Conservation (phyloP, 306 rosid species). For the Begonia fuchsioides region DNA sequence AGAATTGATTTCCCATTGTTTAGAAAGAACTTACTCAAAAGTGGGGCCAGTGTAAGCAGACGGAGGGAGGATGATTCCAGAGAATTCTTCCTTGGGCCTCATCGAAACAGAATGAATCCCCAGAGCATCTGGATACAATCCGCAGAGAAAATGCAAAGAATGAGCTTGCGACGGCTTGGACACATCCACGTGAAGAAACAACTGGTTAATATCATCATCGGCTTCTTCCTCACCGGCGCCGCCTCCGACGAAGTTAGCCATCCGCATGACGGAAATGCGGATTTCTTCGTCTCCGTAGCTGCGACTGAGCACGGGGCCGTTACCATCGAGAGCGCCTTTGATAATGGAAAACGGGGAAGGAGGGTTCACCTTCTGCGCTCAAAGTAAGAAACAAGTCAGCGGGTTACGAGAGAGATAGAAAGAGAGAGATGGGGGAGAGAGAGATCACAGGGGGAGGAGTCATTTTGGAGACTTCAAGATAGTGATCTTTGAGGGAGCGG, state of each 20-base stretch:
- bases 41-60: constrained; percentile 48
- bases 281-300: constrained; percentile 55
- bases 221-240: constrained; percentile 28
- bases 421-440: constrained; percentile 8
- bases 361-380: constrained; percentile 54
- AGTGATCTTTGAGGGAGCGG: constrained; percentile 89
- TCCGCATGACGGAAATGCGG: constrained; percentile 48
- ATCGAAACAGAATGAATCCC: constrained; percentile 86
- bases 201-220: constrained; percentile 38
- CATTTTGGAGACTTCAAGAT: constrained; percentile 67
- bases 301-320: constrained; percentile 56
- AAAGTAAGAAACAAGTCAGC: not conserved
- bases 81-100: constrained; percentile 32
- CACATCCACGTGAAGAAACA: constrained; percentile 65
- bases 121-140: constrained; percentile 68
- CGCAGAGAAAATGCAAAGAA: constrained; percentile 59
- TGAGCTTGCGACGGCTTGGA: constrained; percentile 49
- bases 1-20: too few species aligned
- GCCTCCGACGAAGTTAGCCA: constrained; percentile 21
- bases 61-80: constrained; percentile 23
- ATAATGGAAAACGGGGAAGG: constrained; percentile 62
- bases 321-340: constrained; percentile 56
- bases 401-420: not conserved
- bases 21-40: constrained; percentile 48
- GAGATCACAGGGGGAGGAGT: constrained; percentile 63